These are phyloP conservation scores for Penicillium canariense DNA, from an alignment of 495 filamentous ascomycete species.

Conservation along the genomic window DNA sequence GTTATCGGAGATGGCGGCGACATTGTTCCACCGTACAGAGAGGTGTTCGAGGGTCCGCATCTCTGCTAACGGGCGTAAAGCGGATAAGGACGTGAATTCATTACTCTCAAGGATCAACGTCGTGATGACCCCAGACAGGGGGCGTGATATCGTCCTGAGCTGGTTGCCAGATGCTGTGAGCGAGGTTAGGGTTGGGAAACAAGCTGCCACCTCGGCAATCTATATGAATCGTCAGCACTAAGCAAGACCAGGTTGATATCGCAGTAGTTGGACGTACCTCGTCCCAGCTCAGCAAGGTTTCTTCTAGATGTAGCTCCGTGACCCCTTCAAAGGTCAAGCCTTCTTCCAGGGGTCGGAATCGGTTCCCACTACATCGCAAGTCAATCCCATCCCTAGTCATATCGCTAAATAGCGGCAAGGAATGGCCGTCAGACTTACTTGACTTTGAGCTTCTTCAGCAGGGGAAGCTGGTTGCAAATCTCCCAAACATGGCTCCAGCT, in stretches of 20 bases:
- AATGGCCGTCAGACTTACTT: conserved; percentile 51
- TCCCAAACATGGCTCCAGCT: conserved; percentile 59
- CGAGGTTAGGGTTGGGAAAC: conserved; percentile 59
- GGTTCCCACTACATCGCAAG: conserved; percentile 63
- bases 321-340: conserved; percentile 53
- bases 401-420: not conserved
- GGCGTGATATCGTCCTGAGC: conserved; percentile 31
- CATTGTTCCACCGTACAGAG: conserved; percentile 46
- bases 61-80: conserved; percentile 54
- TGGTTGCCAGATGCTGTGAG: conserved; percentile 59
- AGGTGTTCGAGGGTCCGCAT: conserved; percentile 57
- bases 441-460: conserved; percentile 62
- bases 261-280: conserved; percentile 48
- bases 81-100: conserved; percentile 57
- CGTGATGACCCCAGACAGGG: conserved; percentile 48
- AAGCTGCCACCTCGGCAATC: conserved; percentile 37
- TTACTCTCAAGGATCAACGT: conserved; percentile 76
- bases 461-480: conserved; percentile 65
- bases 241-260: not conserved
- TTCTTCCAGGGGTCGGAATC: conserved; percentile 56
- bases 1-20: conserved; percentile 27
- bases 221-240: conserved; percentile 19
- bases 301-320: conserved; percentile 67
- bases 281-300: conserved; percentile 70
- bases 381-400: conserved; percentile 19